Percentiles rank a stretch among this genome's conserved stretches.
Evolutionary conservation across 108 stramenopile genomes (phyloP).

Genomic region (Skeletonema tropicum): DNA sequence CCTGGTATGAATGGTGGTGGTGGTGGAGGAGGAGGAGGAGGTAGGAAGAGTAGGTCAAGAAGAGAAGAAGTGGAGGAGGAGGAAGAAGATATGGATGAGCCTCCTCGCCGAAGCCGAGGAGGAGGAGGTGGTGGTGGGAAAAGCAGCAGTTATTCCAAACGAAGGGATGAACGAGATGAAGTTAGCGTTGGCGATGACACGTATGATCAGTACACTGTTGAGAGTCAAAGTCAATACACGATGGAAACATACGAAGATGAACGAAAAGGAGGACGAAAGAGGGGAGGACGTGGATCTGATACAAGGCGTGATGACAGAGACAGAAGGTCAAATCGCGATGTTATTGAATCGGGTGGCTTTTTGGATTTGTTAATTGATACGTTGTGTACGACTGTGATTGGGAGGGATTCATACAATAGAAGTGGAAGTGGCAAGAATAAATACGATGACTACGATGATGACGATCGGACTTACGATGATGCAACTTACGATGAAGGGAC

Average conservation of each 20-base stretch:
- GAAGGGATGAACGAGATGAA: constrained; percentile 28
- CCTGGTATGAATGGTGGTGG: neutral
- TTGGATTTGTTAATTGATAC: constrained; percentile 87
- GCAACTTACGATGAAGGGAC: constrained; percentile 62
- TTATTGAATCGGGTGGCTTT: constrained; percentile 79
- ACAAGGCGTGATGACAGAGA: constrained; percentile 27
- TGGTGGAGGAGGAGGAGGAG: neutral
- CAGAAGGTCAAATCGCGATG: constrained; percentile 54
- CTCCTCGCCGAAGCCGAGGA: constrained; percentile 8
- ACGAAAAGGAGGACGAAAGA: constrained; percentile 6
- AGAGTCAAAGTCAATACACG: constrained; percentile 57
- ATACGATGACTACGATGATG: constrained; percentile 57
- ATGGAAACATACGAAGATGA: constrained; percentile 54
- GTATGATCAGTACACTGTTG: constrained; percentile 63
- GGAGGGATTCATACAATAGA: constrained; percentile 52
- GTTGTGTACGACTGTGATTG: constrained; percentile 76
- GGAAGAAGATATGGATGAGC: constrained; percentile 11
- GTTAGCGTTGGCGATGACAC: constrained; percentile 44
- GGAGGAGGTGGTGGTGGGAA: neutral
- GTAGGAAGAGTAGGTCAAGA: neutral
- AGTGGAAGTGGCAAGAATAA: constrained; percentile 15
- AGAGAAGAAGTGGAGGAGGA: neutral
- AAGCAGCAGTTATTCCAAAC: constrained; percentile 2
- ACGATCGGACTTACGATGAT: constrained; percentile 63
- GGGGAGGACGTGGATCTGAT: constrained; percentile 17